Conservation (phyloP, 768 basidiomycete genomes). For the Psilocybe tampanensis region DNA sequence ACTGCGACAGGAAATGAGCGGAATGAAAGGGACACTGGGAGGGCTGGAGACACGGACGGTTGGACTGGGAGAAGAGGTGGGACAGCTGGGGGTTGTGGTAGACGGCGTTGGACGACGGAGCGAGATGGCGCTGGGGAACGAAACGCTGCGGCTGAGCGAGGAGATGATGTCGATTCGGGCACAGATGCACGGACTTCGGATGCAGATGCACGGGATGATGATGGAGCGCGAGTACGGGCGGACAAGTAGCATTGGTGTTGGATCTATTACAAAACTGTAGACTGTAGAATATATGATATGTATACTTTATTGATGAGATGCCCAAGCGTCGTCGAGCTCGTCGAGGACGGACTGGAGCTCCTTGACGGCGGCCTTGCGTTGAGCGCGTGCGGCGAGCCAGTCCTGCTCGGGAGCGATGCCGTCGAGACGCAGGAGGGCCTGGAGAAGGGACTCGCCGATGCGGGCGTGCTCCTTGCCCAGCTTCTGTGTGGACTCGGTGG, state of each 20-base stretch:
- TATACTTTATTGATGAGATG: conserved; percentile 16
- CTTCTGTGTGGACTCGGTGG: conserved; percentile 2
- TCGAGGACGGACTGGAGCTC: conserved; percentile 85
- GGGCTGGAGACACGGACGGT: conserved; percentile 62
- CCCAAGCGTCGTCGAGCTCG: conserved; percentile 71
- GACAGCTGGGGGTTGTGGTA: conserved; percentile 59
- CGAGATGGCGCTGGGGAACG: conserved; percentile 70
- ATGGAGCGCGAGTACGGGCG: conserved; percentile 61
- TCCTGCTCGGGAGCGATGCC: conserved; percentile 71
- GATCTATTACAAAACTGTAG: conserved; percentile 35
- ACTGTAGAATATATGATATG: conserved; percentile 3
- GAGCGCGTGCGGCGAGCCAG: conserved; percentile 78
- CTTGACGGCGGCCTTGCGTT: conserved; percentile 85
- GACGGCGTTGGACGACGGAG: conserved; percentile 54
- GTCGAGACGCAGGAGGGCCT: conserved; percentile 86
- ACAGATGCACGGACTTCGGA: conserved; percentile 72
- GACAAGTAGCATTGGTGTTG: conserved; percentile 3
- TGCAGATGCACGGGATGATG: conserved; percentile 83
- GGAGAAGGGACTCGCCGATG: conserved; percentile 82
- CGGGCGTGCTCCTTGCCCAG: conserved; percentile 48
- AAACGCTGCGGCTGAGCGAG: conserved; percentile 71
- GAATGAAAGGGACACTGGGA: conserved; percentile 40
- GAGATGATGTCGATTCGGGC: conserved; percentile 72
- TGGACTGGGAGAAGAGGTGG: conserved; percentile 61
- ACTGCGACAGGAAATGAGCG: conserved; percentile 9